Percentiles rank a stretch among this genome's conserved stretches.
Evolutionary conservation across 176 grass and related monocot species (phyloP).

Genomic region (Aegilops sharonensis): DNA sequence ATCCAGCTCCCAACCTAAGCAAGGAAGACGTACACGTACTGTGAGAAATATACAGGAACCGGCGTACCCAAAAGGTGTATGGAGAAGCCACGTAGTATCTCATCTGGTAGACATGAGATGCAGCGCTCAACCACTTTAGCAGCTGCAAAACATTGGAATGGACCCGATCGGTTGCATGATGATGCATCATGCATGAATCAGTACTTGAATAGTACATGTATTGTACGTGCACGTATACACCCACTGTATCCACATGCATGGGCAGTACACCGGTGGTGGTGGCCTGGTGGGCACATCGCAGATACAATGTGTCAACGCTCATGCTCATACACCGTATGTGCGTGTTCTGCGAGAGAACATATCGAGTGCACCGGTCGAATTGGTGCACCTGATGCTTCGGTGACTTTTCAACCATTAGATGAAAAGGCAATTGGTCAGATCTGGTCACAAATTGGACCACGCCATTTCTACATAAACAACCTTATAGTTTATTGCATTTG

Average conservation of each 20-base stretch:
- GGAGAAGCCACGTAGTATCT: background rate
- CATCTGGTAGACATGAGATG: background rate
- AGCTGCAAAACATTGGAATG: background rate
- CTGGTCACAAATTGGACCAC: too few species aligned
- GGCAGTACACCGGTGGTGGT: background rate
- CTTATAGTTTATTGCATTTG: too few species aligned
- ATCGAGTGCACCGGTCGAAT: too few species aligned
- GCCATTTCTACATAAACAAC: too few species aligned
- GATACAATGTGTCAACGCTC: too few species aligned
- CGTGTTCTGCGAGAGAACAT: too few species aligned
- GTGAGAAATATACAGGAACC: background rate
- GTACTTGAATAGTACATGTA: too few species aligned
- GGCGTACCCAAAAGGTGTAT: background rate
- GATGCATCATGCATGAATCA: background rate
- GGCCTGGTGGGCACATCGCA: background rate
- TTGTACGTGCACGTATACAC: background rate
- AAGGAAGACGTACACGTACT: background rate
- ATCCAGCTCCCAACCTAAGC: background rate
- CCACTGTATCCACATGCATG: background rate
- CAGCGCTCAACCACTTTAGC: background rate
- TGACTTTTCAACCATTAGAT: too few species aligned
- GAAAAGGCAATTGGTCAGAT: too few species aligned
- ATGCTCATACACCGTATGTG: too few species aligned
- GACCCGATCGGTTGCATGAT: background rate
- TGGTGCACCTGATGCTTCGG: too few species aligned